phyloP scores from a whole-genome alignment of 2,329 filamentous ascomycete genomes.

The Colletotrichum sp. region DNA sequence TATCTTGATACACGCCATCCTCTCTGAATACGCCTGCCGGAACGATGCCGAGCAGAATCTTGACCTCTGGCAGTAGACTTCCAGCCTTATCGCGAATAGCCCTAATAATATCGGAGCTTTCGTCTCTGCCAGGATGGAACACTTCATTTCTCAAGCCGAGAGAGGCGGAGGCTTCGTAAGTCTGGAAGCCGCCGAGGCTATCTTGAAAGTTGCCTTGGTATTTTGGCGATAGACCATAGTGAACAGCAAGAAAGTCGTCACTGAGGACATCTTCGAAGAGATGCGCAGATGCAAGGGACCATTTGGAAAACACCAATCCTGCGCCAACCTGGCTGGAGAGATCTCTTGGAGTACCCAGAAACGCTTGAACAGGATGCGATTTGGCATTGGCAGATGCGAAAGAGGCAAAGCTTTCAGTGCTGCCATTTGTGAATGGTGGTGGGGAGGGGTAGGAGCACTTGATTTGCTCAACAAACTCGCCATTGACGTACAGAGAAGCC shows the following conservation, averaged over 20 bases:
- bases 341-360: conserved; percentile 90
- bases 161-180: conserved; percentile 90
- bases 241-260: conserved; percentile 90
- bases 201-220: conserved; percentile 98
- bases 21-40: conserved; percentile 82
- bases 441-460: conserved; percentile 86
- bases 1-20: conserved; percentile 79
- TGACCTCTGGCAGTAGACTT: conserved; percentile 78
- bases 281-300: conserved; percentile 90
- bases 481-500: conserved; percentile 88
- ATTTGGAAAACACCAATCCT: conserved; percentile 76
- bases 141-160: conserved; percentile 91
- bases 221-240: conserved; percentile 85
- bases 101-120: conserved; percentile 87
- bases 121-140: conserved; percentile 86
- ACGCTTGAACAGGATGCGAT: conserved; percentile 81
- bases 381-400: conserved; percentile 65
- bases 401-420: conserved; percentile 72
- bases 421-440: conserved; percentile 68
- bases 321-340: conserved; percentile 78
- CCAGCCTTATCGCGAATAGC: conserved; percentile 89
- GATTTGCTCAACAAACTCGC: conserved; percentile 91
- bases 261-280: conserved; percentile 87
- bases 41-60: conserved; percentile 82
- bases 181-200: conserved; percentile 93